Percentiles rank a stretch among this genome's conserved stretches.
Conservation (phyloP, 2,329 filamentous ascomycete genomes). For the Colletotrichum spaethianum region DNA sequence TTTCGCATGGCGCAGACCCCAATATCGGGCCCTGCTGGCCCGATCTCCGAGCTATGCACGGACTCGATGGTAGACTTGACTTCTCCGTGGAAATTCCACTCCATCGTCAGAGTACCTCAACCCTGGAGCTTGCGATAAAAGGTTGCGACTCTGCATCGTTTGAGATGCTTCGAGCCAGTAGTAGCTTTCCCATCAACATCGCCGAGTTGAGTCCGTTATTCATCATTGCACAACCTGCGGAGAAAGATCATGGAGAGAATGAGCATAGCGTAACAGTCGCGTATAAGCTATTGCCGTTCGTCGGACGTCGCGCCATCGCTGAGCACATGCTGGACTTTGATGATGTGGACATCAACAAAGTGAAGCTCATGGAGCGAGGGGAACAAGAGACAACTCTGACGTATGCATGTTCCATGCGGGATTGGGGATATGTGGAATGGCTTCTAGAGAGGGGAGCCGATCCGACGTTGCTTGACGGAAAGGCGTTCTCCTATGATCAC, state of each 20-base stretch:
- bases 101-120: slow-evolving; percentile 1
- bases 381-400: slow-evolving; percentile 7
- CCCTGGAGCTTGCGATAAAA: not conserved
- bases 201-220: not conserved
- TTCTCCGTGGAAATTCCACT: not conserved
- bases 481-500: not conserved
- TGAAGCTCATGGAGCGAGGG: not conserved
- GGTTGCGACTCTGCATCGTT: not conserved
- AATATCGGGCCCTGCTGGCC: slow-evolving; percentile 9
- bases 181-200: not conserved
- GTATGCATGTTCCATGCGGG: not conserved
- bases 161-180: not conserved
- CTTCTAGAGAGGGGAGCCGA: slow-evolving; percentile 15
- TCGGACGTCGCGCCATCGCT: not conserved
- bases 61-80: not conserved
- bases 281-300: not conserved
- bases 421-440: slow-evolving; percentile 12
- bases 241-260: not conserved
- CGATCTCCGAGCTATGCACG: not conserved
- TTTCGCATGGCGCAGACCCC: slow-evolving; percentile 11
- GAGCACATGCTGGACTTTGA: slow-evolving; percentile 9
- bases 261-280: not conserved
- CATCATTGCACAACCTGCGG: not conserved
- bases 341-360: not conserved
- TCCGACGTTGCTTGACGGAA: not conserved